Conservation (phyloP, 331 rosid genomes). For the Phaseolus coccineus region DNA sequence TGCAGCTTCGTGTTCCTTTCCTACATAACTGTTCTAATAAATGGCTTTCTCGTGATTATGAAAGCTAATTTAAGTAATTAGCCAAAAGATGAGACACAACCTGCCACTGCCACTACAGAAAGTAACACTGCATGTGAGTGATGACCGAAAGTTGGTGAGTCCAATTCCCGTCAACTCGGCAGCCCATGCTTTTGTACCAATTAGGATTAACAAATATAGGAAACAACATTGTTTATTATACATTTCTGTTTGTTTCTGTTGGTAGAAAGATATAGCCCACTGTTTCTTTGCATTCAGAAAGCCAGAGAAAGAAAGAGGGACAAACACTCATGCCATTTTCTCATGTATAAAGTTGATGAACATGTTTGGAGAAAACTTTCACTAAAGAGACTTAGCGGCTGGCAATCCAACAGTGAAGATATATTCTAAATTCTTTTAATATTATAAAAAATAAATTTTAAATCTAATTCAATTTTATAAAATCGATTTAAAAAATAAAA, state of each 20-base stretch:
- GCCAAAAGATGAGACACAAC: constrained; percentile 1
- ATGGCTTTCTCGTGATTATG: constrained; percentile 15
- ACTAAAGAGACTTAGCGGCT: no score
- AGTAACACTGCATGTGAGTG: constrained; percentile 48
- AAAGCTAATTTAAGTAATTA: background rate
- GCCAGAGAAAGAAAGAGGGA: background rate
- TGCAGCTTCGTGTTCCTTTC: constrained; percentile 21
- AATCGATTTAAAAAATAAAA: no score
- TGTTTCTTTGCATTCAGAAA: constrained; percentile 26
- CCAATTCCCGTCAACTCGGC: constrained; percentile 44
- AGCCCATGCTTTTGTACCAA: constrained; percentile 37
- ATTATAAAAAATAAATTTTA: no score
- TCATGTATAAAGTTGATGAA: no score
- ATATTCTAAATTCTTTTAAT: no score
- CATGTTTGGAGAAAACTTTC: no score
- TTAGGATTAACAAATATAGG: background rate
- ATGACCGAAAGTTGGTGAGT: constrained; percentile 39
- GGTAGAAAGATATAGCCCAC: constrained; percentile 29
- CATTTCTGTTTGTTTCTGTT: background rate
- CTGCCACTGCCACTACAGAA: constrained; percentile 41
- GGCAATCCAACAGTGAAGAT: no score
- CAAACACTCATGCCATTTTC: background rate
- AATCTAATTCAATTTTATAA: no score
- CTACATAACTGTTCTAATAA: background rate
- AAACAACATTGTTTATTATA: background rate